Conservation (phyloP, 2,329 filamentous ascomycete species). For the Talaromyces sp. region DNA sequence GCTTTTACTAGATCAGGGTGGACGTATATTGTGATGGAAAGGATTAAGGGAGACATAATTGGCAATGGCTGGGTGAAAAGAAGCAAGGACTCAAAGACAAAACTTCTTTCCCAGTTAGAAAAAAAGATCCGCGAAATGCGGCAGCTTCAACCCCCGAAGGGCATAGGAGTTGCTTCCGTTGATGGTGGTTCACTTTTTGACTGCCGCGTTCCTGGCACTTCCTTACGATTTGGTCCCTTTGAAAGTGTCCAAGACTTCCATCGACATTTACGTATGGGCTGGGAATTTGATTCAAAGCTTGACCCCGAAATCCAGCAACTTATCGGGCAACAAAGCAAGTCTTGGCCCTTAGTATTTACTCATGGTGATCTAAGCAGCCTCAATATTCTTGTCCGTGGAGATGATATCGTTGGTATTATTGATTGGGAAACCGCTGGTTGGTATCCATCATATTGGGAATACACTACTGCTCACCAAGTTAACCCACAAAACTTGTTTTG, state of each 20-base stretch:
- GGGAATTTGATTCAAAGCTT: constrained; percentile 22
- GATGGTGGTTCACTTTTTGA: constrained; percentile 29
- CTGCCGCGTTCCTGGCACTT: constrained; percentile 21
- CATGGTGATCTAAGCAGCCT: constrained; percentile 47
- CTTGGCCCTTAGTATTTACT: constrained; percentile 39
- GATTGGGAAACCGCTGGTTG: constrained; percentile 28
- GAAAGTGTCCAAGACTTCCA: constrained; percentile 30
- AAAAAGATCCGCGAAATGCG: constrained; percentile 26
- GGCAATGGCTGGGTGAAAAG: constrained; percentile 24
- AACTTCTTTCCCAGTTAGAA: constrained; percentile 29
- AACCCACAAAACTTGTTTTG: constrained; percentile 37
- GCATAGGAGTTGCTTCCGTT: constrained; percentile 23
- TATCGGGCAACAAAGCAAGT: constrained; percentile 24
- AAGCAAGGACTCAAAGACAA: constrained; percentile 26
- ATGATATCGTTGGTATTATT: constrained; percentile 36
- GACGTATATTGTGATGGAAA: constrained; percentile 38
- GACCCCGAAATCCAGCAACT: constrained; percentile 26
- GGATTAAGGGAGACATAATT: constrained; percentile 32
- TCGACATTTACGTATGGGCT: constrained; percentile 25
- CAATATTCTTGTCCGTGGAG: constrained; percentile 28
- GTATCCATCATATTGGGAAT: constrained; percentile 28
- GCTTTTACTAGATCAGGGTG: constrained; percentile 24
- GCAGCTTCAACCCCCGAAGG: constrained; percentile 20
- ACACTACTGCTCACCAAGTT: constrained; percentile 34
- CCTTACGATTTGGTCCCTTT: constrained; percentile 28